Base-by-base conservation (phyloP, 2,329 filamentous ascomycete genomes). In the Hymenoscyphus scutula region DNA sequence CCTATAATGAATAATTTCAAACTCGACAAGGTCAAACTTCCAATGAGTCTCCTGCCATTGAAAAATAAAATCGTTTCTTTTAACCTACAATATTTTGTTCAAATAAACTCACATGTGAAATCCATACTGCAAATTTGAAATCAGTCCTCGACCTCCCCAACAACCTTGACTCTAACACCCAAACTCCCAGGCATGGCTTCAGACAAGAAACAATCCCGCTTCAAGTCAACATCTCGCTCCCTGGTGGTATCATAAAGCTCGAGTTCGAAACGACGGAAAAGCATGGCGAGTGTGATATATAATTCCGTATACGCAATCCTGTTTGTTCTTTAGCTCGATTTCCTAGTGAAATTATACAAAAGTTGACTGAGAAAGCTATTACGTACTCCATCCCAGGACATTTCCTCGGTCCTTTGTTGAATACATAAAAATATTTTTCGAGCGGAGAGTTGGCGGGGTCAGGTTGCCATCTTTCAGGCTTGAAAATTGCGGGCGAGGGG, bases 381-480 rank as follows among this genome's bases (percentile, higher is more conserved):
- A 61, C 62, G 5, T 58, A 65, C 62, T 64, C 59, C 56, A 71
- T 70, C 2, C 69, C 70, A n/a, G 67, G 41, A 56, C 70, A 71
- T 23, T 64, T 58, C 51, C 70, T 65, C 2, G 61, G 56, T 3
- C 66, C 56, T 62, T 69, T 69, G 3, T 57, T 48, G 38, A 71
- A 71, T 1, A 62, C 15, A 2, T 68, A 66, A 11, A 71, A 29
- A 32, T 71, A 70, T 13, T 62, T 45, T 13, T 69, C 64, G 0
- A 68, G 67, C 0, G 59, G 37, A 6, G 53, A 60, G 17, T 56
- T 54, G 13, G 13, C 70, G 64, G 62, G 72, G 72, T 5, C 68
- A 72, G 61, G 57, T 1, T 61, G 71, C 77, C 77, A 81, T 6
- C 79, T 69, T 61, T 78, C 75, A 0, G 77, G 77, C 1, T 71